Conservation (phyloP, 441 rosid genomes). For the Adansonia rubrostipa region DNA sequence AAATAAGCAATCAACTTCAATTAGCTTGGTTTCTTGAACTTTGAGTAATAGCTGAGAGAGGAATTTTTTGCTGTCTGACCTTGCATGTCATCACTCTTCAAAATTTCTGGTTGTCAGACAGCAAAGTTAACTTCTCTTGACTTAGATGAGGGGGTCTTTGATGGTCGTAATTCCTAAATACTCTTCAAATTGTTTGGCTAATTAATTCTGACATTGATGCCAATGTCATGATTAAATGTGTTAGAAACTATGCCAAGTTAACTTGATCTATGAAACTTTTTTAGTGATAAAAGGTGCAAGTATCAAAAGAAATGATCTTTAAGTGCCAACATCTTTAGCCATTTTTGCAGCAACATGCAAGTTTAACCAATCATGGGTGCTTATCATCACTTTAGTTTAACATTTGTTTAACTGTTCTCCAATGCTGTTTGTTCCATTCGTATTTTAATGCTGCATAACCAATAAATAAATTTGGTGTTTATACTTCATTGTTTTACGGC, state of each 20-base stretch:
- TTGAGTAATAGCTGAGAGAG: neutral
- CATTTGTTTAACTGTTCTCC: neutral
- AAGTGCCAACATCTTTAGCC: conserved; percentile 6
- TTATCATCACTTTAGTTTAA: neutral
- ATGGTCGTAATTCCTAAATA: neutral
- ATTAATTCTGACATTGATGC: neutral
- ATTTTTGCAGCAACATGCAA: neutral
- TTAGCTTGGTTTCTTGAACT: neutral
- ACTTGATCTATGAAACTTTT: conserved; percentile 8
- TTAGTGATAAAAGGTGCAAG: neutral
- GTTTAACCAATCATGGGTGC: neutral
- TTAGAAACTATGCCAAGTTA: neutral
- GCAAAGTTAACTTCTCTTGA: neutral
- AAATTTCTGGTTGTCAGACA: neutral
- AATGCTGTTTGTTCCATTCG: neutral
- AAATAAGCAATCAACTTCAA: neutral
- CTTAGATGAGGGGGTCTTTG: neutral
- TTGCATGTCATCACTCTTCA: neutral
- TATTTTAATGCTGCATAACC: neutral
- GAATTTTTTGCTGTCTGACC: neutral
- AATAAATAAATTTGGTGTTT: neutral
- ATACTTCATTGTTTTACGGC: neutral
- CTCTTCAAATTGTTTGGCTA: too few relatives aligned
- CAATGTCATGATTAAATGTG: neutral
- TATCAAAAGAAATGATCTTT: neutral